A percentile compares a stretch with the other conserved stretches of the same genome.
Evolutionary conservation across 2,329 filamentous ascomycete species (phyloP).

Genomic region (Chaetomium strumarium): DNA sequence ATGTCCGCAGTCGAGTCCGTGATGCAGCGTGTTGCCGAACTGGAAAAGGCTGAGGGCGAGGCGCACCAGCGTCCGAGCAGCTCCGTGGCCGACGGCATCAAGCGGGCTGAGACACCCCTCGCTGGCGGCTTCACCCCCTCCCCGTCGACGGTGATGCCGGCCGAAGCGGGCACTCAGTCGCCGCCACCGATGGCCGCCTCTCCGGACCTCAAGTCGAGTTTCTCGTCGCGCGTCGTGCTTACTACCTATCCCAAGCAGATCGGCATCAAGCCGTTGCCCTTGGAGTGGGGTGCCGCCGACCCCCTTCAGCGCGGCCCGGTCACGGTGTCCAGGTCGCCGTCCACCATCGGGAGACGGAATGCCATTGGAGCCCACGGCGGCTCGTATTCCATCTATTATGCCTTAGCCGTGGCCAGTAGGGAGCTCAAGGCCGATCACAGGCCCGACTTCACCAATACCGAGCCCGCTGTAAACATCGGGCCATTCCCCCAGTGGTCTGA

Average conservation of each 20-base stretch:
- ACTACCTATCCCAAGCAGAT: slow-evolving; percentile 89
- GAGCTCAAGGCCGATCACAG: slow-evolving; percentile 78
- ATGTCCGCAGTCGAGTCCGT: slow-evolving; percentile 37
- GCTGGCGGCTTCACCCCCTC: slow-evolving; percentile 19
- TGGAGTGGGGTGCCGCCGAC: slow-evolving; percentile 82
- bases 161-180: slow-evolving; percentile 23
- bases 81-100: slow-evolving; percentile 1
- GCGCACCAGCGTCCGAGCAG: not conserved
- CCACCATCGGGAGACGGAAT: slow-evolving; percentile 75
- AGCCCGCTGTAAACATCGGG: slow-evolving; percentile 84
- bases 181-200: slow-evolving; percentile 25
- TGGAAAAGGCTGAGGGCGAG: slow-evolving; percentile 19
- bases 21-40: slow-evolving; percentile 27
- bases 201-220: slow-evolving; percentile 37
- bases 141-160: slow-evolving; percentile 23
- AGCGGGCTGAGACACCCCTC: slow-evolving; percentile 16
- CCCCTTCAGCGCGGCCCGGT: slow-evolving; percentile 74
- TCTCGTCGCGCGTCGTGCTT: slow-evolving; percentile 50
- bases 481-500: slow-evolving; percentile 88
- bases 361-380: slow-evolving; percentile 62
- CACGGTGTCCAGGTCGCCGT: slow-evolving; percentile 70
- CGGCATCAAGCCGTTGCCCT: slow-evolving; percentile 82
- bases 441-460: slow-evolving; percentile 66
- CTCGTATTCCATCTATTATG: slow-evolving; percentile 94
- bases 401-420: slow-evolving; percentile 84